Percentiles rank a stretch among this genome's conserved stretches.
Conservation (phyloP, 2,329 filamentous ascomycete genomes). For the Fulvia fulva region DNA sequence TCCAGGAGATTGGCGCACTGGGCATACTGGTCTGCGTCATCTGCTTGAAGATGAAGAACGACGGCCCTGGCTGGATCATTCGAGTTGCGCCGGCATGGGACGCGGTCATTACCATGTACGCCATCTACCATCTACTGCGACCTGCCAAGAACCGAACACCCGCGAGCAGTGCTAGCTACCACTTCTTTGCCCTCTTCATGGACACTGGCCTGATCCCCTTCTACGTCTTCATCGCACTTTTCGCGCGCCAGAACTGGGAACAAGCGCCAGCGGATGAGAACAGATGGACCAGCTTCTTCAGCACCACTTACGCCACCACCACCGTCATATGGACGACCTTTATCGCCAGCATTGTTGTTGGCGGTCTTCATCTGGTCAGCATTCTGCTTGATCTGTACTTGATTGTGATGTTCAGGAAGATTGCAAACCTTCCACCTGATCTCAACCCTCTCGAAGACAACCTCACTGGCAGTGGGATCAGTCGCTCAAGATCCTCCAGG, state of each 20-base stretch:
- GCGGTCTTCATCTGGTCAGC: constrained; percentile 66
- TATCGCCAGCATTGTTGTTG: constrained; percentile 61
- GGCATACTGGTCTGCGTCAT: constrained; percentile 74
- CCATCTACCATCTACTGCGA: constrained; percentile 72
- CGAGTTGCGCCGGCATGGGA: constrained; percentile 63
- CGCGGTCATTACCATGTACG: constrained; percentile 67
- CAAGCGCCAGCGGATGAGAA: constrained; percentile 41
- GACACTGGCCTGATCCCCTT: constrained; percentile 66
- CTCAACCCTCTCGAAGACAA: constrained; percentile 92
- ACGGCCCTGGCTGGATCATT: constrained; percentile 25
- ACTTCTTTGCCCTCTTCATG: constrained; percentile 72
- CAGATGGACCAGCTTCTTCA: constrained; percentile 68
- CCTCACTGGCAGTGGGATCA: constrained; percentile 63
- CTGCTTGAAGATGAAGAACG: constrained; percentile 58
- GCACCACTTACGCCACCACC: constrained; percentile 51
- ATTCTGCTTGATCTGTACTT: constrained; percentile 70
- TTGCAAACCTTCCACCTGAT: constrained; percentile 77
- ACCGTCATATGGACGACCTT: constrained; percentile 63
- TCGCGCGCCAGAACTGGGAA: constrained; percentile 51
- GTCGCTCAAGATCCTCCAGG: constrained; percentile 38
- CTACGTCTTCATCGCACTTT: constrained; percentile 56
- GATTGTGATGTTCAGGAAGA: constrained; percentile 74
- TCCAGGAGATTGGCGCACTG: constrained; percentile 65
- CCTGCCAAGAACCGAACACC: constrained; percentile 68
- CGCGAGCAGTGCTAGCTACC: constrained; percentile 80